Percentiles rank a stretch among this genome's conserved stretches.
Evolutionary conservation across 352 stramenopile species (phyloP).

Genomic region (Phytophthora hybrid): DNA sequence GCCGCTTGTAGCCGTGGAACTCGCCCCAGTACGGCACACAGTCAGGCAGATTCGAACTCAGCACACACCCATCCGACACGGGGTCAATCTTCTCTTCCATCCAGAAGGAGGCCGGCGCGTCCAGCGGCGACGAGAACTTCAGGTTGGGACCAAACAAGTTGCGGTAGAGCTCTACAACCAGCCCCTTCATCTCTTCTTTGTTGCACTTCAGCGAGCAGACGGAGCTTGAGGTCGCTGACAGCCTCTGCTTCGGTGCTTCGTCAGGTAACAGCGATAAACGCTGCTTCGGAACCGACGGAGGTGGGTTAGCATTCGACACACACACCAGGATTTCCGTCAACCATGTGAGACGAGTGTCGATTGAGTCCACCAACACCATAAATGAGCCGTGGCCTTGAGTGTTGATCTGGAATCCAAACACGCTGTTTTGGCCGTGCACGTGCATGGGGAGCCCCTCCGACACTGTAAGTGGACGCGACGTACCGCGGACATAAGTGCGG

Average conservation of each 20-base stretch:
- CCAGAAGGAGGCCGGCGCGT: conserved; percentile 82
- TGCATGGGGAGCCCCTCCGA: conserved; percentile 83
- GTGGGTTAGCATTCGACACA: conserved; percentile 60
- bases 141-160: conserved; percentile 81
- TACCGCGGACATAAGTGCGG: conserved; percentile 86
- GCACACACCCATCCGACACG: conserved; percentile 70
- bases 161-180: conserved; percentile 83
- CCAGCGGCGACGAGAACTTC: conserved; percentile 82
- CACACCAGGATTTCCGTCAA: conserved; percentile 80
- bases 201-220: conserved; percentile 51
- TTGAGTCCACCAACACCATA: conserved; percentile 88
- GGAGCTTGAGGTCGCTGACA: conserved; percentile 46
- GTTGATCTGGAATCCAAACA: conserved; percentile 90
- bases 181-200: conserved; percentile 79
- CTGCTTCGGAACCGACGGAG: conserved; percentile 47
- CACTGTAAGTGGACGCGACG: conserved; percentile 77
- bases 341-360: conserved; percentile 84
- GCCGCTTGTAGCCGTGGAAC: conserved; percentile 88
- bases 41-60: conserved; percentile 88
- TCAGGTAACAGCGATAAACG: conserved; percentile 66
- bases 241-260: conserved; percentile 46
- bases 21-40: conserved; percentile 90
- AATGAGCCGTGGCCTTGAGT: conserved; percentile 87
- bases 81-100: conserved; percentile 88
- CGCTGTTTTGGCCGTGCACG: conserved; percentile 70